These are phyloP conservation scores for Hemileccinum rubropunctum DNA, from an alignment of 768 basidiomycete genomes.

Conservation along the genomic window DNA sequence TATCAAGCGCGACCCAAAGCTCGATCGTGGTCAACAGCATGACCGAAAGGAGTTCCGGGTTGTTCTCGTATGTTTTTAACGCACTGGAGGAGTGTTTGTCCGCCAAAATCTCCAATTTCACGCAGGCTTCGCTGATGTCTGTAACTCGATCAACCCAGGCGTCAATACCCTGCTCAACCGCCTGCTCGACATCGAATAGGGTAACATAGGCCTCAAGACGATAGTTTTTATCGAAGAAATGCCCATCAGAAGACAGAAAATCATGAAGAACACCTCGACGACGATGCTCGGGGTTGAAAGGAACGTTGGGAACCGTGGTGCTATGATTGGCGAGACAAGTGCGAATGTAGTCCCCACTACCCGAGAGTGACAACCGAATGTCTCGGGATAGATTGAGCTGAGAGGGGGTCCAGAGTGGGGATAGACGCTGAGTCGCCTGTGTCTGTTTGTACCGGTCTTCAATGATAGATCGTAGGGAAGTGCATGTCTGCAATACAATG, in stretches of 20 bases:
- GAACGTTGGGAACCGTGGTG: slow-evolving; percentile 1
- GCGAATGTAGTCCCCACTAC: too few relatives aligned
- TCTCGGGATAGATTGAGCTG: too few relatives aligned
- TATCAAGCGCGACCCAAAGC: too few relatives aligned
- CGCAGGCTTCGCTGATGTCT: slow-evolving; percentile 20
- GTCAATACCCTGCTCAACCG: too few relatives aligned
- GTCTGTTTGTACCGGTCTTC: slow-evolving; percentile 35
- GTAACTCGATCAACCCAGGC: slow-evolving; percentile 30
- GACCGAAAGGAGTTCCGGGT: too few relatives aligned
- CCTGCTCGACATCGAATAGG: slow-evolving; percentile 38
- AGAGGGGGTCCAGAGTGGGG: too few relatives aligned
- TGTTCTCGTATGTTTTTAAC: too few relatives aligned
- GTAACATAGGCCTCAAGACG: slow-evolving; percentile 9
- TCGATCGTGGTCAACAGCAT: too few relatives aligned
- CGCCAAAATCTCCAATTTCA: too few relatives aligned
- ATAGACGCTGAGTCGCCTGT: slow-evolving; percentile 21
- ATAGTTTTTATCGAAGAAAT: slow-evolving; percentile 12
- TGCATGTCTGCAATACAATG: too few relatives aligned
- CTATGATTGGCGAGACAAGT: slow-evolving; percentile 4
- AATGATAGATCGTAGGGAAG: slow-evolving; percentile 15
- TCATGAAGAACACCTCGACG: slow-evolving; percentile 12
- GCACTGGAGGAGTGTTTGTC: too few relatives aligned
- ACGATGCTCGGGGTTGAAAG: neutral
- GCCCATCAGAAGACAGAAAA: slow-evolving; percentile 11
- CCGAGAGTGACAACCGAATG: too few relatives aligned